Conservation (phyloP, 192 early-diverging fungal species). For the Linderina pennispora region DNA sequence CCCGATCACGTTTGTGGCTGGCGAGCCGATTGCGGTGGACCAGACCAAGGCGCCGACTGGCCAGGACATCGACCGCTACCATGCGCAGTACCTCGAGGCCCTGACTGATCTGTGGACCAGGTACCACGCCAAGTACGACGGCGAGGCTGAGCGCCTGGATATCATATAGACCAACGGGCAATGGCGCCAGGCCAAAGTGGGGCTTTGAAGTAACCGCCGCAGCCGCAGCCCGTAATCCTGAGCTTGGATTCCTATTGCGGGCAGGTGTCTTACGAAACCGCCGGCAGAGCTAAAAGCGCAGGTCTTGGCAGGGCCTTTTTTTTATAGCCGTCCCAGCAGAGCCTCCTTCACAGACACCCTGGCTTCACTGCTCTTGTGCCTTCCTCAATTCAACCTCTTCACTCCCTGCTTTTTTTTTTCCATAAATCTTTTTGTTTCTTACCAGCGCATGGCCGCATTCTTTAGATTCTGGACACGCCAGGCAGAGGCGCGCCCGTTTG, state of each 20-base stretch:
- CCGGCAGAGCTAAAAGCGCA: no score
- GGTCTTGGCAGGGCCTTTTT: no score
- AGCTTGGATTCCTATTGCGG: no score
- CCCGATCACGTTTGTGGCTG: not conserved
- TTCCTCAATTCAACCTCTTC: not conserved
- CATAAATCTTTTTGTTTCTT: not conserved
- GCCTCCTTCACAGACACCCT: no score
- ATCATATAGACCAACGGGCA: not conserved
- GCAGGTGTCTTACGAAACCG: no score
- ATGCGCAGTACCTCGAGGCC: not conserved
- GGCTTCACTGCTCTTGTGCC: not conserved
- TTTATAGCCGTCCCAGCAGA: no score
- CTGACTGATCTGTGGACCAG: not conserved
- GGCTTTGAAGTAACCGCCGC: no score
- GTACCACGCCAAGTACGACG: not conserved
- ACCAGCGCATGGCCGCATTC: constrained; percentile 40
- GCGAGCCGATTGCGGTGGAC: not conserved
- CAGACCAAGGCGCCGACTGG: not conserved
- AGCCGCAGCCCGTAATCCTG: no score
- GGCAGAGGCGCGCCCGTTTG: constrained; percentile 44
- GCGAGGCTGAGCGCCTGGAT: not conserved
- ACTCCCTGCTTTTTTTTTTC: not conserved
- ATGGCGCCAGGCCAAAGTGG: no score
- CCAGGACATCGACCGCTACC: not conserved
- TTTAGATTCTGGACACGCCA: constrained; percentile 49